A percentile compares a stretch with the other conserved stretches of the same genome.
phyloP scores from a whole-genome alignment of 2,329 filamentous ascomycete species.

The Diaporthe amygdali region DNA sequence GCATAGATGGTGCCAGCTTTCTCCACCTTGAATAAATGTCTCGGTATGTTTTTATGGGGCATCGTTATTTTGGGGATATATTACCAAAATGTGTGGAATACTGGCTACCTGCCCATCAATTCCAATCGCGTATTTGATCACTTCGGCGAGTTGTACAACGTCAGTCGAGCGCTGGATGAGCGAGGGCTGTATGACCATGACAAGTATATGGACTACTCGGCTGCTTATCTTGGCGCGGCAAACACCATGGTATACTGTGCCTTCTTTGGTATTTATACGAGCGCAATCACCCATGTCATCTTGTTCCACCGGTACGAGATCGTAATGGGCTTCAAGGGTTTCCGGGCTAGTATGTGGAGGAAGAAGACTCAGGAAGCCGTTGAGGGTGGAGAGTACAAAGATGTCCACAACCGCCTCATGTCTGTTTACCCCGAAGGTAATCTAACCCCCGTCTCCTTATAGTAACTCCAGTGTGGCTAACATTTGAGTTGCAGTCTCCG shows the following conservation, averaged over 20 bases:
- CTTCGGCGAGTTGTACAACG: conserved; percentile 53
- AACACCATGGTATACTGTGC: conserved; percentile 50
- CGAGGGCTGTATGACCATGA: conserved; percentile 31
- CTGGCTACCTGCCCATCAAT: conserved; percentile 55
- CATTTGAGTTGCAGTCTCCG: background rate
- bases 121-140: conserved; percentile 58
- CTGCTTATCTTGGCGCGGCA: conserved; percentile 31
- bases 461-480: background rate
- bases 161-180: conserved; percentile 29
- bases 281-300: conserved; percentile 54
- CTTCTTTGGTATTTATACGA: conserved; percentile 61
- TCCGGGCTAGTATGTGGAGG: conserved; percentile 29
- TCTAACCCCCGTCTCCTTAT: conserved; percentile 34
- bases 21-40: conserved; percentile 62
- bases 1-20: background rate
- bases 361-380: background rate
- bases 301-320: conserved; percentile 61
- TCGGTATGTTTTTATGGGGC: conserved; percentile 61
- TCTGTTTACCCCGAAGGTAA: conserved; percentile 35
- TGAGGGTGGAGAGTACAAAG: conserved; percentile 31
- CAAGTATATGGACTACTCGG: conserved; percentile 32
- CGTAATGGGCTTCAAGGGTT: conserved; percentile 50
- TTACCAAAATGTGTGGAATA: conserved; percentile 12
- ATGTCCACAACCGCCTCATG: conserved; percentile 54
- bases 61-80: conserved; percentile 50